Evolutionary conservation across 2,329 filamentous ascomycete genomes (phyloP).

Genomic region (Claviceps sorghi): DNA sequence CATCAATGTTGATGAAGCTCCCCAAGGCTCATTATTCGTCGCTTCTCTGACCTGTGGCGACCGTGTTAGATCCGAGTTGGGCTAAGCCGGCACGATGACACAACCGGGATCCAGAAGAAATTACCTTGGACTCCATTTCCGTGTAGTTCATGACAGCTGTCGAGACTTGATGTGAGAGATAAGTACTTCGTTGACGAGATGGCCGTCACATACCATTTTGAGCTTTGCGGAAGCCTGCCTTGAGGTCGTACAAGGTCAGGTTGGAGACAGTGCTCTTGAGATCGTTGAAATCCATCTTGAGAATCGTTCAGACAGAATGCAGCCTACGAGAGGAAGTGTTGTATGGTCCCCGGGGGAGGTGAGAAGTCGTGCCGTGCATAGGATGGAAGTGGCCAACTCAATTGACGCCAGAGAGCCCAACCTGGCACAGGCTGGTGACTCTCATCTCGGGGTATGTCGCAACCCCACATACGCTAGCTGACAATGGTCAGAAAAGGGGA

Average conservation of each 20-base stretch:
- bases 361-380: background rate
- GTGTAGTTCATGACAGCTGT: slow-evolving; percentile 95
- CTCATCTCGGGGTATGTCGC: background rate
- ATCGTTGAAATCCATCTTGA: slow-evolving; percentile 69
- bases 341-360: background rate
- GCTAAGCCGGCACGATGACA: background rate
- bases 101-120: slow-evolving; percentile 7
- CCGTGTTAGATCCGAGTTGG: slow-evolving; percentile 6
- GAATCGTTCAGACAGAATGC: slow-evolving; percentile 1
- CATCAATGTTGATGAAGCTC: slow-evolving; percentile 70
- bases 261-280: slow-evolving; percentile 80
- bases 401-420: background rate
- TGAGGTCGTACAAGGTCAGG: slow-evolving; percentile 86
- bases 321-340: background rate
- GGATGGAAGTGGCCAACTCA: background rate
- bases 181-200: background rate
- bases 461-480: background rate
- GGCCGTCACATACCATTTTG: slow-evolving; percentile 62
- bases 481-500: background rate
- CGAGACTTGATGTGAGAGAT: slow-evolving; percentile 15
- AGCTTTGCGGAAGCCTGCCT: slow-evolving; percentile 85
- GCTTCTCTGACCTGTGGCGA: slow-evolving; percentile 70
- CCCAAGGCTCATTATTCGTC: slow-evolving; percentile 98
- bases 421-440: slow-evolving; percentile 1
- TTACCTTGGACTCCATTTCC: slow-evolving; percentile 67